A percentile compares a stretch with the other conserved stretches of the same genome.
Evolutionary conservation across 148 eudicot species (phyloP).

Genomic region (Dianthus caryophyllus): DNA sequence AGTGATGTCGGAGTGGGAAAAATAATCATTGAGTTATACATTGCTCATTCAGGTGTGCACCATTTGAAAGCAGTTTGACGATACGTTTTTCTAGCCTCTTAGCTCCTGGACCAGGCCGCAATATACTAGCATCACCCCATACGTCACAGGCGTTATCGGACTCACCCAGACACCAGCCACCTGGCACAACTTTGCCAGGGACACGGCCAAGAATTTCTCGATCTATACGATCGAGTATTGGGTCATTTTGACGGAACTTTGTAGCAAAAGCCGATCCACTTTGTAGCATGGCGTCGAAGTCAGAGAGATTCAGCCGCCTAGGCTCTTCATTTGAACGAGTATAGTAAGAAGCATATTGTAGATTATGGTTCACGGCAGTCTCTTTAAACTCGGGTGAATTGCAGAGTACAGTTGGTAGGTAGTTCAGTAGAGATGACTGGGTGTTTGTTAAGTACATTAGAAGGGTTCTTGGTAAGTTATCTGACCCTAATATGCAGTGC

Average conservation of each 20-base stretch:
- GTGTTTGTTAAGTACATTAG: slow-evolving; percentile 85
- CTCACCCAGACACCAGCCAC: slow-evolving; percentile 93
- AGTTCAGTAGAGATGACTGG: slow-evolving; percentile 51
- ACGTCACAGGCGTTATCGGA: slow-evolving; percentile 41
- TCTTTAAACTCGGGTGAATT: slow-evolving; percentile 60
- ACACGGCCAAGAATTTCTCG: slow-evolving; percentile 45
- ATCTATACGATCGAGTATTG: slow-evolving; percentile 79
- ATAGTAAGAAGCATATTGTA: slow-evolving; percentile 50
- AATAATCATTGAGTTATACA: slow-evolving; percentile 45
- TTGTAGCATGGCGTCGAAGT: slow-evolving; percentile 36
- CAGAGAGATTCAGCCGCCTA: slow-evolving; percentile 43
- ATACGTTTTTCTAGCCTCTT: slow-evolving; percentile 55
- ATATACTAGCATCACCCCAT: slow-evolving; percentile 85
- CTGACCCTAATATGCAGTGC: slow-evolving; percentile 63
- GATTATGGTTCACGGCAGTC: slow-evolving; percentile 59
- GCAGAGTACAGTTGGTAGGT: slow-evolving; percentile 83
- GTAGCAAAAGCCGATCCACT: slow-evolving; percentile 83
- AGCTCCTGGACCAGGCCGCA: slow-evolving; percentile 83
- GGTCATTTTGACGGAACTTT: slow-evolving; percentile 50
- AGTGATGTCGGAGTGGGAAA: background rate
- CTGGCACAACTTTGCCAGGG: slow-evolving; percentile 63
- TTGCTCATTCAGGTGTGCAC: slow-evolving; percentile 39
- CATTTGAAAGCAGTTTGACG: slow-evolving; percentile 47
- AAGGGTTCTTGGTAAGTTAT: slow-evolving; percentile 78
- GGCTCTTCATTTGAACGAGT: slow-evolving; percentile 32